Base-by-base conservation (phyloP, 768 basidiomycete species). In the Lanmaoa rubissima region DNA sequence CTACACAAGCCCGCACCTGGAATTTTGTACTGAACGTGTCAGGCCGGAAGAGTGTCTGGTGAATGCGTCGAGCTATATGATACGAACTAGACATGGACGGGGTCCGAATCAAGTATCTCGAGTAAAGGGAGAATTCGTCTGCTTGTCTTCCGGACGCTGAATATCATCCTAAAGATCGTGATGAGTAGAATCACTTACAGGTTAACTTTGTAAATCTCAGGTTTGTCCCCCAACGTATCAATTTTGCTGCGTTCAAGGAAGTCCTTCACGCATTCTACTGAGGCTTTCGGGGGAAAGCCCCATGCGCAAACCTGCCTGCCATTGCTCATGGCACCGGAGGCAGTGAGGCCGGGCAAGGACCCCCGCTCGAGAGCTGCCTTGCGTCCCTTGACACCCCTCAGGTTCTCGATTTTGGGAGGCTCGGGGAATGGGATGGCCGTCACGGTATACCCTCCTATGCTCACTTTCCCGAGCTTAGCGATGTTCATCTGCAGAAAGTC, bases 1-100 rank as follows among this genome's bases (percentile, higher is more conserved):
- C 64, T 42, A 86, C 74, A 53, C 72, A 73, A 32, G 83, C 82
- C 36, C 74, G 76, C 54, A 86, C 64, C 26, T 66, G 70, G 64
- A 76, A 82, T 59, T 72, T 74, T 42, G 70, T 68, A 17, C 73
- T 73, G 56, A 73, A 71, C 2, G 48, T 47, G 17, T 70, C 75
- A 28, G 73, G 73, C 10, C 70, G 69, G 56, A 74, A 82, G 36
- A 73, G 71, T 1, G 81, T 84, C 76, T 83, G 79, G 67, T 93
- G 88, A 44, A 86, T 57, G 38, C 75, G 69, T 48, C 87, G 82
- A 19, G 84, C 85, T 26, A 92, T 71, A 51, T 81, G 82, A 62
- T 88, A 82, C 1, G 91, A 91, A 64, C 92, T 87, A 10, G 87
- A 77, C 17, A 77, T 72, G 0, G 83, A 82, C 3, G 72, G 68